A percentile compares a stretch with the other conserved stretches of the same genome.
Evolutionary conservation across 2,329 filamentous ascomycete species (phyloP).

Genomic region (Pseudogymnoascus sp.): DNA sequence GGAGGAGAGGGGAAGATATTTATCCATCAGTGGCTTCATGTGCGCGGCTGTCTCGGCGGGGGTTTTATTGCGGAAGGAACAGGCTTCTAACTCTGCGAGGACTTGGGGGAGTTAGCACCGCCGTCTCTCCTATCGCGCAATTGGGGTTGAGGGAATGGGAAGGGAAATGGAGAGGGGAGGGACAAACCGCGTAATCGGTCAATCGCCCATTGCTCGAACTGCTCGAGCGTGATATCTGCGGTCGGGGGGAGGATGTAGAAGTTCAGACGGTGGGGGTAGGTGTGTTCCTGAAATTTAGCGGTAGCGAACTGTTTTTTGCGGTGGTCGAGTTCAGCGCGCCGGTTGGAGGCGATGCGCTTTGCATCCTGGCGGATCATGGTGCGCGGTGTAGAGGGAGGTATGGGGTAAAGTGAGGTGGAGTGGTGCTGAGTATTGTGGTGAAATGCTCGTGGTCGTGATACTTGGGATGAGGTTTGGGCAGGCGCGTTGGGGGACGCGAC

Average conservation of each 20-base stretch:
- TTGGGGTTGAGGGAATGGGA: background rate
- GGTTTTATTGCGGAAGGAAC: constrained; percentile 86
- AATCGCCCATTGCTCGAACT: constrained; percentile 99
- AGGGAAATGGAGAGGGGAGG: background rate
- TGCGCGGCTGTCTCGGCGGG: constrained; percentile 74
- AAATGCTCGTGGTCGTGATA: background rate
- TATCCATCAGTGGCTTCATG: constrained; percentile 80
- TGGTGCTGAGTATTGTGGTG: background rate
- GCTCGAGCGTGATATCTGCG: constrained; percentile 87
- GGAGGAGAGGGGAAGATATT: constrained; percentile 77
- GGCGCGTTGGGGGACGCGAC: constrained; percentile 1
- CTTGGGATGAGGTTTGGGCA: background rate
- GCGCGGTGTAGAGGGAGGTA: background rate
- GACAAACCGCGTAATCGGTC: constrained; percentile 69
- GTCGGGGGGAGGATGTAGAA: constrained; percentile 86
- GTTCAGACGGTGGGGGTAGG: constrained; percentile 82
- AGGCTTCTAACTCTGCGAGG: constrained; percentile 83
- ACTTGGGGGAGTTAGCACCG: constrained; percentile 45
- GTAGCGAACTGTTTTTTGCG: constrained; percentile 83
- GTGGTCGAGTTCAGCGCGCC: constrained; percentile 67
- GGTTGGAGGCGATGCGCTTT: constrained; percentile 47
- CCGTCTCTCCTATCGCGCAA: constrained; percentile 20
- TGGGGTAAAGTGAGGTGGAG: background rate
- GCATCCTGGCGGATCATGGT: constrained; percentile 28
- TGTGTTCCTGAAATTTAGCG: constrained; percentile 65